Conservation (phyloP, 768 basidiomycete species). For the Pisolithus microcarpus region DNA sequence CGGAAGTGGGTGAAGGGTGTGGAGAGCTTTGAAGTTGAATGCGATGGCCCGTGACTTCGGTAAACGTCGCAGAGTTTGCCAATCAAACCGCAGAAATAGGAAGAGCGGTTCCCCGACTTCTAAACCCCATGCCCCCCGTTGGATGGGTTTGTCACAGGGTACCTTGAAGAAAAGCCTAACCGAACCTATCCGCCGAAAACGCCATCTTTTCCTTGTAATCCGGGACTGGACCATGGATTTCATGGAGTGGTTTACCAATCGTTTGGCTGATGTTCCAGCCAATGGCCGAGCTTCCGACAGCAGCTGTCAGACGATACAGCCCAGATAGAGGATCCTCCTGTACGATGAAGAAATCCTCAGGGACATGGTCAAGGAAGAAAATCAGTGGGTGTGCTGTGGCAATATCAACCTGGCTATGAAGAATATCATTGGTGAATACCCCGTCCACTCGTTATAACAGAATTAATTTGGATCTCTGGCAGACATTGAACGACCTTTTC, state of each 20-base stretch:
- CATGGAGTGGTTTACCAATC: slow-evolving; percentile 39
- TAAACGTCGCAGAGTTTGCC: slow-evolving; percentile 47
- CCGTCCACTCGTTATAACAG: slow-evolving; percentile 27
- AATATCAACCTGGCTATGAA: slow-evolving; percentile 27
- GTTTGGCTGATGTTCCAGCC: slow-evolving; percentile 45
- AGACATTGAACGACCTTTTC: slow-evolving; percentile 53
- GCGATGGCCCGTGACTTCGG: slow-evolving; percentile 42
- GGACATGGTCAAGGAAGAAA: slow-evolving; percentile 44
- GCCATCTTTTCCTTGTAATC: slow-evolving; percentile 44
- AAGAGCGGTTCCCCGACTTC: slow-evolving; percentile 46
- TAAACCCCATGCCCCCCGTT: slow-evolving; percentile 45
- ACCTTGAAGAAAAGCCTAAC: slow-evolving; percentile 43
- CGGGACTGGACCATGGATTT: slow-evolving; percentile 43
- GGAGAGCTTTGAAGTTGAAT: slow-evolving; percentile 47
- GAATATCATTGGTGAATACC: slow-evolving; percentile 39
- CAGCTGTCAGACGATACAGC: slow-evolving; percentile 39
- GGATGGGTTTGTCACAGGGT: slow-evolving; percentile 42
- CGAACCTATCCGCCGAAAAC: slow-evolving; percentile 41
- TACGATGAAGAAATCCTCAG: slow-evolving; percentile 45
- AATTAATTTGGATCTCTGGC: slow-evolving; percentile 48
- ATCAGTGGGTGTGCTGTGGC: slow-evolving; percentile 29
- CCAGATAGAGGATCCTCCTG: slow-evolving; percentile 37
- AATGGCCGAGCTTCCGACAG: slow-evolving; percentile 39
- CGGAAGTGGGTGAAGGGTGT: slow-evolving; percentile 39
- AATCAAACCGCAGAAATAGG: slow-evolving; percentile 42